A percentile compares a stretch with the other conserved stretches of the same genome.
Evolutionary conservation across 345 rosid genomes (phyloP).

Genomic region (Noccaea bulbosa): DNA sequence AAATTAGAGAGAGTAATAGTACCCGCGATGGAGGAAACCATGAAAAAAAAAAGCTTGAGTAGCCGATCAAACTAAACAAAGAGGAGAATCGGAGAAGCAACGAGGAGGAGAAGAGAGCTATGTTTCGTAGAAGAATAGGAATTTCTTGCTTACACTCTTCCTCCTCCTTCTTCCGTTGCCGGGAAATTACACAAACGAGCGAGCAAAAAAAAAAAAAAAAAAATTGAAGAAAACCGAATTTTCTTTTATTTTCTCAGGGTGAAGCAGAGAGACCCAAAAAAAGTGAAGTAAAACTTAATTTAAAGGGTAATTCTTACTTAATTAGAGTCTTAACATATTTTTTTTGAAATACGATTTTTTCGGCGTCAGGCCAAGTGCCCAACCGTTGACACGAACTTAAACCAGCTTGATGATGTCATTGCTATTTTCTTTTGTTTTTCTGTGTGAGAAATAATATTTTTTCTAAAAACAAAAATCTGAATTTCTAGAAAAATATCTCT

Average conservation of each 20-base stretch:
- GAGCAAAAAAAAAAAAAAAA: neutral
- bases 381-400: slow-evolving; percentile 54
- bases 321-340: slow-evolving; percentile 4
- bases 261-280: slow-evolving; percentile 8
- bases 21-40: slow-evolving; percentile 44
- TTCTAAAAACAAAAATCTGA: neutral
- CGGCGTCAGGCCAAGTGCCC: slow-evolving; percentile 23
- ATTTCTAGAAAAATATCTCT: too few species aligned
- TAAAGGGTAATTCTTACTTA: slow-evolving; percentile 3
- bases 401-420: slow-evolving; percentile 21
- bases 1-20: slow-evolving; percentile 1
- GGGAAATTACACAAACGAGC: slow-evolving; percentile 56
- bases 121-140: slow-evolving; percentile 83
- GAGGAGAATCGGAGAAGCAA: slow-evolving; percentile 38
- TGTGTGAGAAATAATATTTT: too few species aligned
- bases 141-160: slow-evolving; percentile 85
- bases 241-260: slow-evolving; percentile 6
- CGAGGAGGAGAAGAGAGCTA: slow-evolving; percentile 45
- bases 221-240: slow-evolving; percentile 22
- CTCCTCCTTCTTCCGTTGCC: slow-evolving; percentile 81
- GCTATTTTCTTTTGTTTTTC: neutral
- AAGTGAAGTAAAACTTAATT: slow-evolving; percentile 32
- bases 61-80: slow-evolving; percentile 25
- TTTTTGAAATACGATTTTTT: neutral
- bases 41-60: slow-evolving; percentile 25